Base-by-base conservation (phyloP, 306 rosid genomes). In the Cucumis cinereus region DNA sequence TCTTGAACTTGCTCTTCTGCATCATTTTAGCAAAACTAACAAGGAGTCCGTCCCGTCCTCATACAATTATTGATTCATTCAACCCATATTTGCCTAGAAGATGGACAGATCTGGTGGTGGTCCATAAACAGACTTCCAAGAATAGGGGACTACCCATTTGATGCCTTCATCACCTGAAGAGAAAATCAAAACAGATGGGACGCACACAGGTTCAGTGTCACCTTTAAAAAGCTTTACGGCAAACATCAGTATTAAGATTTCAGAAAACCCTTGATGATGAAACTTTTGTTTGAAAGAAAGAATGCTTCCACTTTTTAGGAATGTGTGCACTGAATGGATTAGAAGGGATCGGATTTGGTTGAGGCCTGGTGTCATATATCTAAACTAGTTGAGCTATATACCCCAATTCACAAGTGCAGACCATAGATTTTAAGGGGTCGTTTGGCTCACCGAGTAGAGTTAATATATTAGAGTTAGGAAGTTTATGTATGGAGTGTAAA, bases 51-150 rank as follows among this genome's bases (percentile, higher is more conserved):
- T 12, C 35, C 35, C 35, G 22, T 67, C 30, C 12, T 47, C 74
- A 19, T 40, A 20, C n/a, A n/a, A n/a, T n/a, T n/a, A n/a, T 41
- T 68, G 55, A 41, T 23, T 22, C 77, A 56, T 38, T 41, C 13
- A 24, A 77, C 71, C 30, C 33, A 68, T 41, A 7, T 14, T 14
- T 43, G 38, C 9, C 86, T 88, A 93, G 83, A 93, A 93, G 55
- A 93, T 89, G 16, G 92, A 86, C 77, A 78, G 16, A 66, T 93
- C 98, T 61, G 92, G 90, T 6, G 98, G 91, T 33, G 98, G 96
- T 77, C 97, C 98, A 68, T 91, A 91, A 33, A 93, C 80, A 40
- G 82, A 82, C 86, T 83, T 83, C 98, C 98, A 93, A 67, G 98
- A 93, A 64, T 74, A 86, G 17, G 98, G 98, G 62, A 88, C 72